A percentile compares a stretch with the other conserved stretches of the same genome.
Conservation (phyloP, 305 asterid species). For the Striga hermonthica region DNA sequence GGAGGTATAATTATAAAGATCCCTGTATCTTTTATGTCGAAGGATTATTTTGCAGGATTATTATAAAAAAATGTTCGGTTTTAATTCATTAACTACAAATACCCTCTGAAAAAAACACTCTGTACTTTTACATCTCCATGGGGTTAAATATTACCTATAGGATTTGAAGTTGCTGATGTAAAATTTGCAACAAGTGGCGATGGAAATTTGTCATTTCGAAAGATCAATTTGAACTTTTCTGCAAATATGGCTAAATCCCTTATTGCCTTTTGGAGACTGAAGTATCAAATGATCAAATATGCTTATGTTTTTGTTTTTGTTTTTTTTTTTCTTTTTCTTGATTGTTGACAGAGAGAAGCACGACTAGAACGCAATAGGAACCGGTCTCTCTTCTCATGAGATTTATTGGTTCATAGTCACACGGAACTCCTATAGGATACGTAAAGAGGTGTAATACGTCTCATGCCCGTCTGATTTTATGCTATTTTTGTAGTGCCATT, state of each 20-base stretch:
- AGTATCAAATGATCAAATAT: background rate
- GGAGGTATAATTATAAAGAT: slow-evolving; percentile 51
- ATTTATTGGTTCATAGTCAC: background rate
- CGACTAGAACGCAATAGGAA: slow-evolving; percentile 79
- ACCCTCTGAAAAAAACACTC: background rate
- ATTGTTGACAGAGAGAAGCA: slow-evolving; percentile 80
- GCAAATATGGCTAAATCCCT: background rate
- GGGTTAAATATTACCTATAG: too few species aligned
- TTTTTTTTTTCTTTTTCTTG: slow-evolving; percentile 19
- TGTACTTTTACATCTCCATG: too few species aligned
- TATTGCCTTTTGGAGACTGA: background rate
- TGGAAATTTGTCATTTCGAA: background rate
- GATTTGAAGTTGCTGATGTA: too few species aligned
- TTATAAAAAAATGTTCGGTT: too few species aligned
- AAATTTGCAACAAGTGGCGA: background rate
- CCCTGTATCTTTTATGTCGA: background rate
- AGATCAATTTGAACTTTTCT: background rate
- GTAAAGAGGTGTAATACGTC: slow-evolving; percentile 22
- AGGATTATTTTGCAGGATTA: background rate
- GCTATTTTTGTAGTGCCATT: background rate
- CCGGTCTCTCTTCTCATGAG: slow-evolving; percentile 75
- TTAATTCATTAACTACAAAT: background rate
- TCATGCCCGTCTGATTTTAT: slow-evolving; percentile 2
- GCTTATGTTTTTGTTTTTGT: background rate
- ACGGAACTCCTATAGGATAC: slow-evolving; percentile 9